Evolutionary conservation across 306 rosid genomes (phyloP).

Genomic region (Urtica urens): DNA sequence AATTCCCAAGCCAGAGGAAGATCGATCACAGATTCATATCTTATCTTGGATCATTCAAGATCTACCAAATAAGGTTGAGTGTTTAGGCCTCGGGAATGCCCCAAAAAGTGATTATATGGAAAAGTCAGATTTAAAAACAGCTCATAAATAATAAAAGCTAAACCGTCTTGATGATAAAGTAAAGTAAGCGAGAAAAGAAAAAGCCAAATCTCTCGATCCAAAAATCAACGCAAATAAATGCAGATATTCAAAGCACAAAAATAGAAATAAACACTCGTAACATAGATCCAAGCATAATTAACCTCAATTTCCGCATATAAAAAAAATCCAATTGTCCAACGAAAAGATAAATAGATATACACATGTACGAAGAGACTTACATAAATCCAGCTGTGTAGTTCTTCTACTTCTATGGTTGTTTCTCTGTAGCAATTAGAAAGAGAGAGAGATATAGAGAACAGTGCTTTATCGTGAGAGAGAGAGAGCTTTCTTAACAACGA

Average conservation of each 20-base stretch:
- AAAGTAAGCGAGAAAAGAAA: neutral
- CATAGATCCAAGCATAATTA: too few species aligned
- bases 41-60: conserved; percentile 25
- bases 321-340: too few species aligned
- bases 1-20: neutral
- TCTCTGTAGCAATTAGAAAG: neutral
- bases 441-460: too few species aligned
- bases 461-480: too few species aligned
- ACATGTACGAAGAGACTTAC: conserved; percentile 50
- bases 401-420: too few species aligned
- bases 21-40: conserved; percentile 6
- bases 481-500: neutral
- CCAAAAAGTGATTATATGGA: neutral
- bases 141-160: neutral
- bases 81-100: neutral
- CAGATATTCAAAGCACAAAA: conserved; percentile 1
- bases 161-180: neutral
- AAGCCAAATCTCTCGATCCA: neutral
- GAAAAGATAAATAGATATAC: too few species aligned
- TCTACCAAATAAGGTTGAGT: too few species aligned
- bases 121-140: conserved; percentile 3
- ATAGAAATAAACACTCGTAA: too few species aligned
- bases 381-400: conserved; percentile 17
- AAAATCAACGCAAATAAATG: neutral
- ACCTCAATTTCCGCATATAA: too few species aligned